phyloP scores from a whole-genome alignment of 148 eudicot genomes.

The Selenicereus undatus region DNA sequence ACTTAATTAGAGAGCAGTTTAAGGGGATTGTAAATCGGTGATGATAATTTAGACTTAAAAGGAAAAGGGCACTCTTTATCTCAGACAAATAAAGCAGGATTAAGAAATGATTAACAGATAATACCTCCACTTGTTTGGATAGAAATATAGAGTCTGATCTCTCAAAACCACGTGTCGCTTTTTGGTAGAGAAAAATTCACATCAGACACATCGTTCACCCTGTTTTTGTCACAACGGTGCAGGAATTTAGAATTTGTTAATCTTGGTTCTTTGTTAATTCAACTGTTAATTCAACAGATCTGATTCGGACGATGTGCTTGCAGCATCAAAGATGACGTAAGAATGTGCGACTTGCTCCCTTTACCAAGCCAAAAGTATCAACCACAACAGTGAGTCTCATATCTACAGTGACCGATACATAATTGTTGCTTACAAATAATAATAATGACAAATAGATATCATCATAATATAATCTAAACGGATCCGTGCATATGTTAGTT shows the following conservation, averaged over 20 bases:
- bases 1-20: neutral
- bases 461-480: too few relatives aligned
- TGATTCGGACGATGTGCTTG: neutral
- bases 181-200: constrained; percentile 7
- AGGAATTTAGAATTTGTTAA: neutral
- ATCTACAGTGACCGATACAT: too few relatives aligned
- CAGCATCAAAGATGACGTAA: neutral
- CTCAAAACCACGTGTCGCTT: constrained; percentile 6
- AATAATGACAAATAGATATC: too few relatives aligned
- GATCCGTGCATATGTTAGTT: too few relatives aligned
- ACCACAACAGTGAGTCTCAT: neutral
- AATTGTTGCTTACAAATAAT: too few relatives aligned
- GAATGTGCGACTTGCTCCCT: neutral
- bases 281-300: constrained; percentile 1
- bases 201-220: neutral
- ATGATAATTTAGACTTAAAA: constrained; percentile 18
- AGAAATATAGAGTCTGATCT: constrained; percentile 16
- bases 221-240: neutral
- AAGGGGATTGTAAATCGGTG: neutral
- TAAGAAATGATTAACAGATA: constrained; percentile 26
- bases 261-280: neutral
- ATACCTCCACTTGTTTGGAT: constrained; percentile 18
- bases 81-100: constrained; percentile 1
- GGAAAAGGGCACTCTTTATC: constrained; percentile 2
- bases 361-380: neutral